These are phyloP conservation scores for Exserohilum rostratum DNA, from an alignment of 2,329 filamentous ascomycete species.

Conservation along the genomic window DNA sequence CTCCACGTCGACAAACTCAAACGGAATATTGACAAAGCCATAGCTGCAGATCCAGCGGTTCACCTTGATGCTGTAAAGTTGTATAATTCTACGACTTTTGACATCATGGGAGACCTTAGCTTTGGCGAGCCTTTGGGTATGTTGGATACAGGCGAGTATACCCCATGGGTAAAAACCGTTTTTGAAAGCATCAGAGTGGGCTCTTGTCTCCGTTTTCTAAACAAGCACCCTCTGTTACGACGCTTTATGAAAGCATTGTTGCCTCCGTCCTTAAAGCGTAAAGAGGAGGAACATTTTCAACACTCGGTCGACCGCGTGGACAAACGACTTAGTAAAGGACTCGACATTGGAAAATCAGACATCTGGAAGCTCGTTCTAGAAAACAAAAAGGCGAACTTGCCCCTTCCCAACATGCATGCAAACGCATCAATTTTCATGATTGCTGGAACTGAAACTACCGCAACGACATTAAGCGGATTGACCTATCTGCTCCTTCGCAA, in stretches of 20 bases:
- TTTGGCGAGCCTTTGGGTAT: slow-evolving; percentile 37
- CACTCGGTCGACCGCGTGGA: slow-evolving; percentile 4
- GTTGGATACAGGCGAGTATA: slow-evolving; percentile 23
- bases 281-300: slow-evolving; percentile 12
- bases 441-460: slow-evolving; percentile 39
- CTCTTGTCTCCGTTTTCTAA: background rate
- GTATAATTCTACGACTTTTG: background rate
- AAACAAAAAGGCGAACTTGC: slow-evolving; percentile 25
- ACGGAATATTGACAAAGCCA: background rate
- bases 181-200: slow-evolving; percentile 23
- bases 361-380: slow-evolving; percentile 49
- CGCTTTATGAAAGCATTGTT: background rate
- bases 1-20: slow-evolving; percentile 36
- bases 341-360: slow-evolving; percentile 28
- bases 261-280: slow-evolving; percentile 11
- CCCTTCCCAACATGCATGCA: slow-evolving; percentile 36
- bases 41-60: background rate
- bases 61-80: background rate
- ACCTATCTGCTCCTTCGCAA: slow-evolving; percentile 36
- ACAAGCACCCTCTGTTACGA: background rate
- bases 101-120: slow-evolving; percentile 34
- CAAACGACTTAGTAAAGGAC: background rate
- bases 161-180: slow-evolving; percentile 36
- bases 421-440: slow-evolving; percentile 33
- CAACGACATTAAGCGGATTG: slow-evolving; percentile 30